A percentile compares a stretch with the other conserved stretches of the same genome.
These are phyloP conservation scores for Chlorella sp. DNA, from an alignment of 139 green algal species.

Conservation along the genomic window DNA sequence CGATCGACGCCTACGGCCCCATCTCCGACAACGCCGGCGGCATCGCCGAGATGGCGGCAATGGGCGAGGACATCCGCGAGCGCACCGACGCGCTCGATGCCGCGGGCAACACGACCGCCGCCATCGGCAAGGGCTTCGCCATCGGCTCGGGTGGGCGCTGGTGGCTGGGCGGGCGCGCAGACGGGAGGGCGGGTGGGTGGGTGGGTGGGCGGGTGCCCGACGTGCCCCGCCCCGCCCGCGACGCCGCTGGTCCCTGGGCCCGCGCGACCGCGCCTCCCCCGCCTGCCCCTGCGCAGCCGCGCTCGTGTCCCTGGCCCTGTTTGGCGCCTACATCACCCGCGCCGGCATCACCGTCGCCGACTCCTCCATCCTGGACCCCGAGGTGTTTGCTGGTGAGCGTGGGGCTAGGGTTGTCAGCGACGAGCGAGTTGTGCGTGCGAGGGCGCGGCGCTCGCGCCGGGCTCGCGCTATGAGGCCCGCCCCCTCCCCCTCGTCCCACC, in stretches of 20 bases:
- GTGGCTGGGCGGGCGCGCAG: no score
- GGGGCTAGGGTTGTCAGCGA: neutral
- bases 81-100: conserved; percentile 96
- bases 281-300: conserved; percentile 57
- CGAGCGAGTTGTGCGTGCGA: no score
- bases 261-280: neutral
- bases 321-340: conserved; percentile 93
- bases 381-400: conserved; percentile 76
- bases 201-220: no score
- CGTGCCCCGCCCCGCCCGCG: no score
- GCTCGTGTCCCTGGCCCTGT: conserved; percentile 97
- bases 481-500: no score
- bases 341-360: conserved; percentile 79
- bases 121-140: conserved; percentile 98
- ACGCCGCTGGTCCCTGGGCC: neutral
- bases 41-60: conserved; percentile 98
- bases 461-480: neutral
- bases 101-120: conserved; percentile 98
- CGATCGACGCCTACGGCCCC: conserved; percentile 96
- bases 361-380: conserved; percentile 91
- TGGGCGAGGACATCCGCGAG: conserved; percentile 97
- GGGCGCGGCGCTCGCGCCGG: no score
- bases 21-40: conserved; percentile 94
- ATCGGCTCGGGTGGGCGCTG: conserved; percentile 83
- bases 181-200: no score